Percentiles rank a stretch among this genome's conserved stretches.
Conservation (phyloP, 164 flowering plant species). For the Umbellularia californica region DNA sequence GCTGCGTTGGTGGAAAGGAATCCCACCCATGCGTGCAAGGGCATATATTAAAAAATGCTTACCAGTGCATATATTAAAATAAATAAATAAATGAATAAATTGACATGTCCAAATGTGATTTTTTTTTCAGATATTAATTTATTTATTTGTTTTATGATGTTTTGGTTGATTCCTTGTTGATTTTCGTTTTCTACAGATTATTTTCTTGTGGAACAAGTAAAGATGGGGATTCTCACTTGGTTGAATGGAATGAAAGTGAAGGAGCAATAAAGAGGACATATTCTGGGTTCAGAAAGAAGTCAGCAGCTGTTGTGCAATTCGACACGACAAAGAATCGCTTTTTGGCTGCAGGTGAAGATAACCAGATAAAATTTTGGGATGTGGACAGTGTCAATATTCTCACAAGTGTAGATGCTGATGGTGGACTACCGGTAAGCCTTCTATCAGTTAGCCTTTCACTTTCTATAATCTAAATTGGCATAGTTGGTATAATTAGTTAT, state of each 20-base stretch:
- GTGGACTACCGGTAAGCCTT: conserved; percentile 76
- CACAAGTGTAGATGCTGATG: conserved; percentile 73
- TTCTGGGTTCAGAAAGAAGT: conserved; percentile 70
- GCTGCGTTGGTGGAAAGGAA: too few relatives aligned
- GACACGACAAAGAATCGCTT: conserved; percentile 84
- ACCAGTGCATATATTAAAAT: too few relatives aligned
- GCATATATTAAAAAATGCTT: too few relatives aligned
- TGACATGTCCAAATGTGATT: not conserved
- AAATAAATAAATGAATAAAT: not conserved
- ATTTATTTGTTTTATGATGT: not conserved
- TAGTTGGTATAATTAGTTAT: not conserved
- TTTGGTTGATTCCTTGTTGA: not conserved
- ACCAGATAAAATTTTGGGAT: conserved; percentile 74
- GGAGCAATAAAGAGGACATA: conserved; percentile 82
- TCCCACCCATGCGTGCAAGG: too few relatives aligned
- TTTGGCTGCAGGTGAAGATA: conserved; percentile 88
- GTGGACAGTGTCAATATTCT: conserved; percentile 54
- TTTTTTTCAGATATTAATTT: not conserved
- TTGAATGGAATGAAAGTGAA: conserved; percentile 98
- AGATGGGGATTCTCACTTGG: conserved; percentile 78
- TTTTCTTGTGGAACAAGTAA: conserved; percentile 96
- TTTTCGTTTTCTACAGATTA: conserved; percentile 35
- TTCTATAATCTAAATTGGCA: not conserved
- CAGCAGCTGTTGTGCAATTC: conserved; percentile 73
- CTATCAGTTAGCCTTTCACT: not conserved